Evolutionary conservation across 2,329 filamentous ascomycete species (phyloP).

Genomic region (Bipolaris sorokiniana): DNA sequence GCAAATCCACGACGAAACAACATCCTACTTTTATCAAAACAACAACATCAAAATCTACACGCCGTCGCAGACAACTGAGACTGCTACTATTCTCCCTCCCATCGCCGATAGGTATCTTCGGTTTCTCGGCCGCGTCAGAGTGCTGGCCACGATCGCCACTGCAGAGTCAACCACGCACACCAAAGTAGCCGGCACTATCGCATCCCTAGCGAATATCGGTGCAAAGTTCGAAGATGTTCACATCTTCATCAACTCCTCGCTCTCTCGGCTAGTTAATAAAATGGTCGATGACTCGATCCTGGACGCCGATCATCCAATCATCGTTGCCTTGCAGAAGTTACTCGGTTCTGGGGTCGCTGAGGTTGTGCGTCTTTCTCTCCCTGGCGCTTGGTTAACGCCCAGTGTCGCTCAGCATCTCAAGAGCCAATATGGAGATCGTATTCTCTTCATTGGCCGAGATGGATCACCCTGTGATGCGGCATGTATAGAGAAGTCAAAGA

Average conservation of each 20-base stretch:
- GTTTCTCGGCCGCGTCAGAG: slow-evolving; percentile 20
- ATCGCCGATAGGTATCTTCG: slow-evolving; percentile 28
- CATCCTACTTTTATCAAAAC: slow-evolving; percentile 33
- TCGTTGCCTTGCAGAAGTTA: slow-evolving; percentile 14
- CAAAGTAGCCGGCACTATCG: slow-evolving; percentile 17
- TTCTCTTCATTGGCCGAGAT: neutral
- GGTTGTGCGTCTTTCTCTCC: slow-evolving; percentile 12
- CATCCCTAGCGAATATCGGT: slow-evolving; percentile 15
- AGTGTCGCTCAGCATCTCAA: slow-evolving; percentile 16
- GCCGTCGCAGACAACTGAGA: neutral
- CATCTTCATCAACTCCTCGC: slow-evolving; percentile 15
- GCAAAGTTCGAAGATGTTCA: slow-evolving; percentile 20
- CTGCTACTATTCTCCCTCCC: slow-evolving; percentile 22
- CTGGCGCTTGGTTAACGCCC: slow-evolving; percentile 21
- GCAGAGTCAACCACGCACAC: slow-evolving; percentile 4
- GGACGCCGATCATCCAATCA: slow-evolving; percentile 21
- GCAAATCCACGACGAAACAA: slow-evolving; percentile 25
- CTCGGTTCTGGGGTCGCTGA: slow-evolving; percentile 16
- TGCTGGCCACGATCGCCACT: slow-evolving; percentile 12
- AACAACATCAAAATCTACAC: slow-evolving; percentile 15
- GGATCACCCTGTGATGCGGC: neutral
- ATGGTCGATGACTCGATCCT: slow-evolving; percentile 28
- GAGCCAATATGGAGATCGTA: neutral
- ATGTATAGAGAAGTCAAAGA: slow-evolving; percentile 8
- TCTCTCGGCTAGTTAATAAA: slow-evolving; percentile 21